These are phyloP conservation scores for Herpetomonas tarakana DNA, from an alignment of 208 protist genomes.

Conservation along the genomic window DNA sequence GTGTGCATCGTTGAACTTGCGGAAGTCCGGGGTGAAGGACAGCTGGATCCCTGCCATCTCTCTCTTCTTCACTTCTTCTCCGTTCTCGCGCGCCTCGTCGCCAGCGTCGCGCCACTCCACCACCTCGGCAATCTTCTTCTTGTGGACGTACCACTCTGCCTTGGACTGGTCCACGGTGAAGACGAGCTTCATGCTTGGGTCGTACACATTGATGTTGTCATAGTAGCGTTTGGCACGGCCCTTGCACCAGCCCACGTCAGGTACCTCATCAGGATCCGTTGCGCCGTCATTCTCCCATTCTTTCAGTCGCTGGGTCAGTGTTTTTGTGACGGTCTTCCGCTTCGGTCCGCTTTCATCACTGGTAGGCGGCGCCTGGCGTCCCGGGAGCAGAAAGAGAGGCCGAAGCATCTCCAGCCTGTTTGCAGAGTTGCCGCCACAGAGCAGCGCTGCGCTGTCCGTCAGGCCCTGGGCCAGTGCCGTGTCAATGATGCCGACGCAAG, in stretches of 20 bases:
- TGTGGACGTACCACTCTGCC: slow-evolving; percentile 58
- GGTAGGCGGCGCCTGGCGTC: too few species aligned
- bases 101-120: slow-evolving; percentile 27
- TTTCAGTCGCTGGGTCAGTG: neutral
- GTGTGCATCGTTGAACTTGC: slow-evolving; percentile 53
- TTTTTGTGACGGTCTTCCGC: neutral
- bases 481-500: slow-evolving; percentile 32
- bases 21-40: slow-evolving; percentile 47
- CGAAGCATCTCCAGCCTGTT: too few species aligned
- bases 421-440: too few species aligned
- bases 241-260: slow-evolving; percentile 18
- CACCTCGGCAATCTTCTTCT: slow-evolving; percentile 51
- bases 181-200: slow-evolving; percentile 33
- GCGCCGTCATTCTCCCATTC: neutral
- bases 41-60: slow-evolving; percentile 51
- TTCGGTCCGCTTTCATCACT: too few species aligned
- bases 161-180: slow-evolving; percentile 58
- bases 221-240: slow-evolving; percentile 52
- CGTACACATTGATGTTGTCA: slow-evolving; percentile 62
- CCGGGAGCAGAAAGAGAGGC: too few species aligned
- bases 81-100: neutral
- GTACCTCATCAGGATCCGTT: neutral
- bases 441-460: too few species aligned
- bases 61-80: slow-evolving; percentile 1
- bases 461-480: neutral